These are phyloP conservation scores for Jacaranda mimosifolia DNA, from an alignment of 257 asterid species.

Conservation along the genomic window DNA sequence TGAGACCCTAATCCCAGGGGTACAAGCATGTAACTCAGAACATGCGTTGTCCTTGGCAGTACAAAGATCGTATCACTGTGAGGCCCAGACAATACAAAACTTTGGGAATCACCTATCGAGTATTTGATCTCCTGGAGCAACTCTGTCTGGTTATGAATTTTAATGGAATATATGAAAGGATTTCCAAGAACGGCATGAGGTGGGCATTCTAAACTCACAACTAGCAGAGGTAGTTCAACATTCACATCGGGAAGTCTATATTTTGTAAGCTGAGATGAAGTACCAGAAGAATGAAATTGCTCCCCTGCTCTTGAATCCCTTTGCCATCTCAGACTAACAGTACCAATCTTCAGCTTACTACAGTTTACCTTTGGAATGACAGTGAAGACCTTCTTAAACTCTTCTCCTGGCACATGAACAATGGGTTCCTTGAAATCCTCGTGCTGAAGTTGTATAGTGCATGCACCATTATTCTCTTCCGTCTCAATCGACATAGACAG, in stretches of 20 bases:
- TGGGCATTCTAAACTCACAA: constrained; percentile 76
- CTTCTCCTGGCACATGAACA: constrained; percentile 86
- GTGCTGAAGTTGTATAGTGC: constrained; percentile 59
- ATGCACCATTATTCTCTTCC: constrained; percentile 52
- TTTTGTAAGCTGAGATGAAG: constrained; percentile 66
- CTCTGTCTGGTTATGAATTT: constrained; percentile 70
- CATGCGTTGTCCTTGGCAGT: constrained; percentile 73
- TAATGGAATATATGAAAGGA: constrained; percentile 68
- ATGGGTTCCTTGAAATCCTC: constrained; percentile 56
- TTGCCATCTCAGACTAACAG: constrained; percentile 79
- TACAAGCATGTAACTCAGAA: constrained; percentile 71
- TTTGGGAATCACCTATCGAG: constrained; percentile 83
- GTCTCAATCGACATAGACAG: constrained; percentile 75
- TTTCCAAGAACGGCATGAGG: constrained; percentile 84
- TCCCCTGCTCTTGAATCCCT: constrained; percentile 57
- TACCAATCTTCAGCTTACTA: constrained; percentile 61
- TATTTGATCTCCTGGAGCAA: constrained; percentile 88
- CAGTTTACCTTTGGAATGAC: constrained; percentile 63
- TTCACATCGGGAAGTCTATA: constrained; percentile 78
- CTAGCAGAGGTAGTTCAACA: constrained; percentile 76
- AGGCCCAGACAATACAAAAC: constrained; percentile 84
- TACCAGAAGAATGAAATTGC: constrained; percentile 26
- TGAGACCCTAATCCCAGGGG: constrained; percentile 82
- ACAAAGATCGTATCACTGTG: constrained; percentile 78
- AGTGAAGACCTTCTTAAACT: constrained; percentile 84